These are phyloP conservation scores for Gossypium longicalyx DNA, from an alignment of 345 rosid species.

Conservation along the genomic window DNA sequence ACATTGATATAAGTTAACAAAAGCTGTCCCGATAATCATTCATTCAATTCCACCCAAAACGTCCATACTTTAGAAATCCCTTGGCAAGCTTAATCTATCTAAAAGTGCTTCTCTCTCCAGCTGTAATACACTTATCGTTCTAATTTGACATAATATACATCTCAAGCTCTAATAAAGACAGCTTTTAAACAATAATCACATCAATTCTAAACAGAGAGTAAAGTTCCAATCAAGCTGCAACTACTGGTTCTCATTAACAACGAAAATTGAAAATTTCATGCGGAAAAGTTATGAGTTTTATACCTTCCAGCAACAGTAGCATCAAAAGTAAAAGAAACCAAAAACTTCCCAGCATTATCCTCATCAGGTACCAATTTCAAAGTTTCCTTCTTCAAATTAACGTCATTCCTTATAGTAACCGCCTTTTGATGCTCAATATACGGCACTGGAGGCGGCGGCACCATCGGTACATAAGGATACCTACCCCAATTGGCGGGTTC, in stretches of 20 bases:
- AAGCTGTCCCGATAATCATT: neutral
- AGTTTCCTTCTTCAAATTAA: constrained; percentile 77
- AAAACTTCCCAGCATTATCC: constrained; percentile 52
- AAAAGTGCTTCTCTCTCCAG: neutral
- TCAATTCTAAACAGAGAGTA: neutral
- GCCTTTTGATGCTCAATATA: constrained; percentile 81
- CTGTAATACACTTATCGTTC: neutral
- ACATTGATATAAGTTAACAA: neutral
- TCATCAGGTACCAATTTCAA: constrained; percentile 58
- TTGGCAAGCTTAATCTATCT: neutral
- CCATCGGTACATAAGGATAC: constrained; percentile 39
- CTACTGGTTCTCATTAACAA: neutral
- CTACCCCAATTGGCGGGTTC: constrained; percentile 47
- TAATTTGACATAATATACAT: neutral
- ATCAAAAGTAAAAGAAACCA: constrained; percentile 82
- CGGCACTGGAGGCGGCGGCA: constrained; percentile 45
- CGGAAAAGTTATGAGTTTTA: neutral
- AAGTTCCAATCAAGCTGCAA: neutral
- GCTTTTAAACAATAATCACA: neutral
- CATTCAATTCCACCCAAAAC: neutral
- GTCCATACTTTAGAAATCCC: neutral
- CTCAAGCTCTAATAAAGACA: neutral
- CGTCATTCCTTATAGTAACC: constrained; percentile 69
- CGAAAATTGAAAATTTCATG: neutral
- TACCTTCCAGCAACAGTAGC: constrained; percentile 83